Conservation (phyloP, 192 early-diverging fungal species). For the Linnemannia zychae region DNA sequence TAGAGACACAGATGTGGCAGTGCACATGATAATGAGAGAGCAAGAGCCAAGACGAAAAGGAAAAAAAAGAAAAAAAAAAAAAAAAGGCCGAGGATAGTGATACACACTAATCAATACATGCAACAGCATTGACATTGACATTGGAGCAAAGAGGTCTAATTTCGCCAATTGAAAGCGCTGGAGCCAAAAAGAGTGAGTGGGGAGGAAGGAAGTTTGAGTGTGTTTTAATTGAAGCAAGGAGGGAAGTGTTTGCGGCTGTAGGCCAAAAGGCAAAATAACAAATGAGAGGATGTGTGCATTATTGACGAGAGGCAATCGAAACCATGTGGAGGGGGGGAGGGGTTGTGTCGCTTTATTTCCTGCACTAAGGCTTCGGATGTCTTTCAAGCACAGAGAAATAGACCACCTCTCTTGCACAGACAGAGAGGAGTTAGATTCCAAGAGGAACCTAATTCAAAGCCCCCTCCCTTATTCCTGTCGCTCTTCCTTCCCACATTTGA, state of each 20-base stretch:
- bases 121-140: too few relatives aligned
- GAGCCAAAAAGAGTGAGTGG: not conserved
- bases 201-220: not conserved
- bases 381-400: too few relatives aligned
- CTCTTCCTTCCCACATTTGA: too few relatives aligned
- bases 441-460: too few relatives aligned
- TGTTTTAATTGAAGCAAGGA: not conserved
- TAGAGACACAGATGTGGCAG: not conserved
- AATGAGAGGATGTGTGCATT: not conserved
- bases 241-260: too few relatives aligned
- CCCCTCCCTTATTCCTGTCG: too few relatives aligned
- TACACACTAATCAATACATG: not conserved
- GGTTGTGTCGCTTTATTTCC: not conserved
- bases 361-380: too few relatives aligned
- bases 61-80: slow-evolving; percentile 5
- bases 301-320: not conserved
- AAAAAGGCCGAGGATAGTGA: not conserved
- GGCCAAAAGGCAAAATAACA: not conserved
- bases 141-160: too few relatives aligned
- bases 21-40: not conserved
- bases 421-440: too few relatives aligned
- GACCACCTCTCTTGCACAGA: too few relatives aligned
- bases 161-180: not conserved
- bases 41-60: not conserved
- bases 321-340: not conserved